phyloP scores from a whole-genome alignment of 106 monocot species.

The Chionographis japonica region DNA sequence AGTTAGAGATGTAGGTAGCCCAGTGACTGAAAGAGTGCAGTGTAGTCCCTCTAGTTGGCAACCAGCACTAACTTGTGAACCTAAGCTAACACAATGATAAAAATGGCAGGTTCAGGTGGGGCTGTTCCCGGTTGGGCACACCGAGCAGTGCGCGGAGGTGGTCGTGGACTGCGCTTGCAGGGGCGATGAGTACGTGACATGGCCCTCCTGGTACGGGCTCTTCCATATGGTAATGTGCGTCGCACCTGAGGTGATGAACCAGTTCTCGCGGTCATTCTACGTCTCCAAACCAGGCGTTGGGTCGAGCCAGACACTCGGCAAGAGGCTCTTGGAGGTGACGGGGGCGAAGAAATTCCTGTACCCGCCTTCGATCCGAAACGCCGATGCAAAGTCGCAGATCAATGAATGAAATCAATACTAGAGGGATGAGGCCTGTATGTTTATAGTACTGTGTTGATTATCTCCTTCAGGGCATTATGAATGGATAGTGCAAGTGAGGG shows the following conservation, averaged over 20 bases:
- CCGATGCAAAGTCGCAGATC: too few species aligned
- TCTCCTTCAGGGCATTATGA: too few species aligned
- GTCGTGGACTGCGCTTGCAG: conserved; percentile 54
- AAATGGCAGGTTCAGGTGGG: conserved; percentile 55
- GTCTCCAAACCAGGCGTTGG: conserved; percentile 18
- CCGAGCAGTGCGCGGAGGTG: conserved; percentile 35
- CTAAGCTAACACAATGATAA: background rate
- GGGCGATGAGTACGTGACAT: conserved; percentile 60
- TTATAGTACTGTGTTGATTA: too few species aligned
- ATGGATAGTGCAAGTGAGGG: too few species aligned
- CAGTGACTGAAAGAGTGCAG: background rate
- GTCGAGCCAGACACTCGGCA: conserved; percentile 35
- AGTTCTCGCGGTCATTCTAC: conserved; percentile 41
- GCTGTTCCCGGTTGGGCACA: conserved; percentile 43
- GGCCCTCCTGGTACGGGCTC: conserved; percentile 58
- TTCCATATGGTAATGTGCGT: conserved; percentile 40
- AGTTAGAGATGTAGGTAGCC: conserved; percentile 45
- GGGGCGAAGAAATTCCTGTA: conserved; percentile 60
- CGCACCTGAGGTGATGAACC: conserved; percentile 56
- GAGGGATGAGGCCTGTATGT: too few species aligned
- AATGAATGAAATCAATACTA: too few species aligned
- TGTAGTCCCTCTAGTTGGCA: background rate
- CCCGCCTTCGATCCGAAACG: conserved; percentile 48
- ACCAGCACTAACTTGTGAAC: background rate
- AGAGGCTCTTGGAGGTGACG: conserved; percentile 42